Evolutionary conservation across 192 early-diverging fungal species (phyloP).

Genomic region (Spizellomyces punctatus): DNA sequence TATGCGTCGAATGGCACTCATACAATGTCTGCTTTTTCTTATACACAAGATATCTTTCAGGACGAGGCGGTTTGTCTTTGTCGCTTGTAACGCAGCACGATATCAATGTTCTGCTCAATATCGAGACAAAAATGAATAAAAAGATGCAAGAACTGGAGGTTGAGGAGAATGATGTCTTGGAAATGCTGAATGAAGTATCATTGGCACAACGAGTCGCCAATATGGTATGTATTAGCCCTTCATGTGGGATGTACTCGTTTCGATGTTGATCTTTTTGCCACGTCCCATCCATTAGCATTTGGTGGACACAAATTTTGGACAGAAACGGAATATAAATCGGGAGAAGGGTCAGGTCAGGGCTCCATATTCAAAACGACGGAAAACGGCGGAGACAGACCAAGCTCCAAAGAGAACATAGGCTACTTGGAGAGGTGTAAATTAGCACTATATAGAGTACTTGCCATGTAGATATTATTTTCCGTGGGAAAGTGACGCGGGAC

Average conservation of each 20-base stretch:
- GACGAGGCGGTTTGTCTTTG: slow-evolving; percentile 85
- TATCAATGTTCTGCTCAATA: slow-evolving; percentile 84
- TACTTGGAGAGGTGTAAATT: no score
- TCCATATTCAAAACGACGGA: no score
- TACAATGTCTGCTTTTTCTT: no score
- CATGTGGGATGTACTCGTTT: slow-evolving; percentile 15
- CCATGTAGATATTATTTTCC: no score
- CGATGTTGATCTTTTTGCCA: neutral
- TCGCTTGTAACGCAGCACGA: slow-evolving; percentile 83
- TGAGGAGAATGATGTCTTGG: slow-evolving; percentile 81
- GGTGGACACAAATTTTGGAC: slow-evolving; percentile 62
- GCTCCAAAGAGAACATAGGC: no score
- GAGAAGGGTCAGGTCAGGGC: slow-evolving; percentile 43
- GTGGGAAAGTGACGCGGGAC: no score
- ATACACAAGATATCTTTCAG: neutral
- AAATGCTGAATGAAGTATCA: slow-evolving; percentile 80
- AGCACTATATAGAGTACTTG: no score
- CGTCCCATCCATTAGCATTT: slow-evolving; percentile 41
- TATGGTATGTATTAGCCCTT: slow-evolving; percentile 60
- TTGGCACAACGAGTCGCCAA: slow-evolving; percentile 86
- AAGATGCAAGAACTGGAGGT: slow-evolving; percentile 79
- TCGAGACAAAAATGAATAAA: slow-evolving; percentile 81
- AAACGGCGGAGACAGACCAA: no score
- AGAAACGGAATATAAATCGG: slow-evolving; percentile 59
- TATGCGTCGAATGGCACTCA: neutral